Base-by-base conservation (phyloP, 192 early-diverging fungal species). In the Entomortierella parvispora region DNA sequence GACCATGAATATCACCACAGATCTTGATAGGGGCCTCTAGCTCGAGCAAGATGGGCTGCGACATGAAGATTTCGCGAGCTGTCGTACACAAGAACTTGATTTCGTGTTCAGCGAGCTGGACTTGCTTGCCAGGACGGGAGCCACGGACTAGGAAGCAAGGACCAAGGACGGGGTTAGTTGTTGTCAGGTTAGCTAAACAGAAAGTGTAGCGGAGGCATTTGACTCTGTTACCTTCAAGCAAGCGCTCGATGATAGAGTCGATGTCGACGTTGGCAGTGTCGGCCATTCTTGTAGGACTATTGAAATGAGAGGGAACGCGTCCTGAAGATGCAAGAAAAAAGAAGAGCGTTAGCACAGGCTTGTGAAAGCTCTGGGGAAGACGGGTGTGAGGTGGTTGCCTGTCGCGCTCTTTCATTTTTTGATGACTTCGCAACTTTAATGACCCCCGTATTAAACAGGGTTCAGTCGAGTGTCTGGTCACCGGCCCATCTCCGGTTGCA, bases 1-100 rank as follows among this genome's bases (percentile, higher is more conserved):
- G 97, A 20, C 97, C 97, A 70, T 99, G 97, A 75, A 99, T 84
- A 58, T 88, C 83, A 77, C 95, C 95, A 84, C 95, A 97, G 66
- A 97, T 95, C 76, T 97, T 97, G 74, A 97, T 96, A 11, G 95
- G 95, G 8, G 95, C 95, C 77, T 97, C 95, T 23, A 97, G 83
- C 74, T 97, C 95, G 10, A 97, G 88, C 52, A 97, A 84, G 54
- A 96, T 95, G 37, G 94, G 94, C 75, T 96, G 97, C 61, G 79
- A 88, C 78, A 99, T 93, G 75, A 99, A 97, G 61, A 97, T 95
- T 76, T 99, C 97, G 45, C 97, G 90, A 37, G 95, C 93, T 56
- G 94, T 96, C 51, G 86, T 90, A 85, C 97, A 99, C 33, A 99
- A 85, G 80, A 87, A 97, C 58, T 92, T 89, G 71, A 99, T 96